Base-by-base conservation (phyloP, 257 asterid species). In the Coffea eugenioides region DNA sequence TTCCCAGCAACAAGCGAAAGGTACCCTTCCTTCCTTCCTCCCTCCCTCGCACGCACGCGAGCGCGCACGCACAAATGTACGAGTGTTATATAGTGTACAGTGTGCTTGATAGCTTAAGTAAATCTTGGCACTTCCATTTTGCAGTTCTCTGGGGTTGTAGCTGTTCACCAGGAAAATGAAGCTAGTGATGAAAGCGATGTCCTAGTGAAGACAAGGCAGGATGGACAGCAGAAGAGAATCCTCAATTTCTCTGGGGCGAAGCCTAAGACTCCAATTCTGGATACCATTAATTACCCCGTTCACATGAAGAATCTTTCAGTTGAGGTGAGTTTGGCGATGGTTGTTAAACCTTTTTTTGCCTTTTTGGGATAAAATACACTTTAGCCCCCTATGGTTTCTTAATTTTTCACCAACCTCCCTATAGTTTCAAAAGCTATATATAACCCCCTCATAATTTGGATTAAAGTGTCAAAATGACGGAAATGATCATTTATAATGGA, bases 291-390 rank as follows among this genome's bases (percentile, higher is more conserved):
- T 78, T 83, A 86, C 72, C 97, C 96, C 2, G 78, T 68, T 80
- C 94, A 92, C 84, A 89, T 91, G 94, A 92, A 92, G 68, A 92
- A 90, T 76, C 94, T 92, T 1, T 87, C 96, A 6, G 0, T 87
- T 36, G 81, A 87, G 92, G 97, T 92, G 77, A 43, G 14, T 34
- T 8, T n/a, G 20, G 23, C 12, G 56, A 16, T 31, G 25, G 64
- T 52, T 45, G 49, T 61, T 39, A 39, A 39, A 39, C 43, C 5
- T 2, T 39, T 39, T 39, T 39, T 39, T 39, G 1, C 3, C 43
- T 39, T 39, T 39, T 39, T 39, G 1, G 43, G 43, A 1, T 31
- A 31, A 31, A 31, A 31, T 31, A 31, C 34, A 31, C 34, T 1
- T 31, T 31, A 31, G 34, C 34, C 34, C 34, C 34, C 34, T 1